These are phyloP conservation scores for Malassezia equina DNA, from an alignment of 1,284 basidiomycete species.

Conservation along the genomic window DNA sequence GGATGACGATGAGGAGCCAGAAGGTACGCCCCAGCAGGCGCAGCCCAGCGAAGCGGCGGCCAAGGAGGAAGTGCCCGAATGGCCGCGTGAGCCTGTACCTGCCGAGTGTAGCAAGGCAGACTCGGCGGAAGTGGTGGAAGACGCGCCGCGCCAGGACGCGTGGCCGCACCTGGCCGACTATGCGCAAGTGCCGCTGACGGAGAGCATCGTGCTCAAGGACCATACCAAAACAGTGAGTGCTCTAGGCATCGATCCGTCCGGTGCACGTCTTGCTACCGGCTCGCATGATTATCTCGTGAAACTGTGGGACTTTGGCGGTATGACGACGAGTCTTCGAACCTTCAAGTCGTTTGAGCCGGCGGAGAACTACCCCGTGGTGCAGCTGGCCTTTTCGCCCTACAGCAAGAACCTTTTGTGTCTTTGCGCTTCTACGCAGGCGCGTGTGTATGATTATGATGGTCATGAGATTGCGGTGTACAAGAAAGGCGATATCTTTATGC, in stretches of 20 bases:
- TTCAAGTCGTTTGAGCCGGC: constrained; percentile 92
- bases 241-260: constrained; percentile 79
- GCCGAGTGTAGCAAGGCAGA: too few species aligned
- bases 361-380: constrained; percentile 60
- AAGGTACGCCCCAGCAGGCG: background rate
- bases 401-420: constrained; percentile 49
- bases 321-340: constrained; percentile 72
- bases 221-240: constrained; percentile 87
- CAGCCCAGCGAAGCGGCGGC: too few species aligned
- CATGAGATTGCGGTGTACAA: constrained; percentile 48
- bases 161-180: constrained; percentile 2
- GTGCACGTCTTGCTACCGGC: constrained; percentile 79
- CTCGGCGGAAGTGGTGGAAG: too few species aligned
- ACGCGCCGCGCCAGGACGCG: background rate
- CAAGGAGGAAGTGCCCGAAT: background rate
- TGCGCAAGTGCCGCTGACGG: constrained; percentile 50
- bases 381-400: constrained; percentile 26
- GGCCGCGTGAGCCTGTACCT: too few species aligned
- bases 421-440: constrained; percentile 77
- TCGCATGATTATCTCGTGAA: constrained; percentile 95
- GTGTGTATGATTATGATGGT: constrained; percentile 60
- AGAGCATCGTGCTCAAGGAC: constrained; percentile 80
- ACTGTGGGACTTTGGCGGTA: constrained; percentile 98
- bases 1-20: constrained; percentile 11
- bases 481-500: constrained; percentile 96